Base-by-base conservation (phyloP, 2,329 filamentous ascomycete species). In the Botrytis sinoallii region DNA sequence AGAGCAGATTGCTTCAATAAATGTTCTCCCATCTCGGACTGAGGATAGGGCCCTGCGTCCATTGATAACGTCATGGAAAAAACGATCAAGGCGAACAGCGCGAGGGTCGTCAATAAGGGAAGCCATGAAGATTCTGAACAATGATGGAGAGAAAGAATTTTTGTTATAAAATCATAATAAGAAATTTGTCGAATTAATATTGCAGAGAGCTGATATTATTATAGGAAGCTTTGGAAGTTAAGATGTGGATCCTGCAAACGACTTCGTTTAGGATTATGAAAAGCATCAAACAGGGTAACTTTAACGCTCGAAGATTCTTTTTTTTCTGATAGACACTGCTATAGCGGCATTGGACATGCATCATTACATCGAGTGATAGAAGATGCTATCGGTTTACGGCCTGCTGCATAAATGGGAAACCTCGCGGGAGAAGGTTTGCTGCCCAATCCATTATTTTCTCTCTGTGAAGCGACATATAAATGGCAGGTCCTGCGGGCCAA, bases 1-100 rank as follows among this genome's bases (percentile, higher is more conserved):
- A 12, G 77, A 76, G 74, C 83, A 84, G 8, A 88, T 75, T 0
- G 86, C 84, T 76, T 88, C 86, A 4, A 88, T 59, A 69, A 88
- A 86, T 9, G 83, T 81, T 48, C 82, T 84, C 9, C 81, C 83
- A 75, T 86, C 83, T 16, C 79, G 78, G 29, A 80, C 55, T 8
- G 77, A 84, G 25, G 81, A 81, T 12, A 87, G 70, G 1, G 78
- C 73, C 40, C 83, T 81, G 74, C 82, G 79, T 9, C 83, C 85
- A 46, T 81, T 70, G 18, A 86, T 74, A 40, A 85, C 79, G 16
- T 78, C 75, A 59, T 81, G 78, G 77, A 86, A 85, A 67, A 83
- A 81, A 72, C 82, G 83, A 4, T 78, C 77, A 44, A 85, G 77
- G 70, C 79, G 74, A 74, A 77, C 42, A 68, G 75, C 67, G 38